These are phyloP conservation scores for Trichoderma arundinaceum DNA, from an alignment of 2,329 filamentous ascomycete species.

Conservation along the genomic window DNA sequence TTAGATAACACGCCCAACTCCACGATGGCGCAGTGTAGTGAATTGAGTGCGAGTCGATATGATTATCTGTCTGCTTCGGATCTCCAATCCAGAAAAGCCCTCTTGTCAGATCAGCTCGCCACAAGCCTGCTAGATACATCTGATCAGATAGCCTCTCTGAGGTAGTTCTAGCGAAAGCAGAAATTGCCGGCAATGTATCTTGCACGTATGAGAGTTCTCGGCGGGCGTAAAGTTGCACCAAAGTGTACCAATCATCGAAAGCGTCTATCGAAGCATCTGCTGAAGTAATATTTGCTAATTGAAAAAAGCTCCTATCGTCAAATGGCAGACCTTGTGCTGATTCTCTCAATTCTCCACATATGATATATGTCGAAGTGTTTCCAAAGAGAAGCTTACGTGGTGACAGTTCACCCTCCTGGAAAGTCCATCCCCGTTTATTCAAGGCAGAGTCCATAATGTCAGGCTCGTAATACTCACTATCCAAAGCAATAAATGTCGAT, in stretches of 20 bases:
- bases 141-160: not conserved
- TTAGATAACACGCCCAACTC: not conserved
- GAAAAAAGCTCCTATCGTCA: not conserved
- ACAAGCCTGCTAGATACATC: not conserved
- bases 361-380: not conserved
- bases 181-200: not conserved
- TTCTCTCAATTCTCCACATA: not conserved
- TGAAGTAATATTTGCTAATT: not conserved
- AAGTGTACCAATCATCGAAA: not conserved
- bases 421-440: not conserved
- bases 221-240: not conserved
- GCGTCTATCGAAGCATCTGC: not conserved
- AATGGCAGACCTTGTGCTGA: not conserved
- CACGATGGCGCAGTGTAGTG: not conserved
- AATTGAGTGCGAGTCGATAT: not conserved
- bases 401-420: not conserved
- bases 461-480: not conserved
- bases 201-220: not conserved
- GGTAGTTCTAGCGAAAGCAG: not conserved
- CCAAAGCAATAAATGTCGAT: not conserved
- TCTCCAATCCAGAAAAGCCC: not conserved
- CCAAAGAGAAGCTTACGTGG: constrained; percentile 1
- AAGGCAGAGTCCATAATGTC: not conserved
- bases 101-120: not conserved
- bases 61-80: not conserved